Evolutionary conservation across 148 eudicot genomes (phyloP).

Genomic region (Fagopyrum esculentum): DNA sequence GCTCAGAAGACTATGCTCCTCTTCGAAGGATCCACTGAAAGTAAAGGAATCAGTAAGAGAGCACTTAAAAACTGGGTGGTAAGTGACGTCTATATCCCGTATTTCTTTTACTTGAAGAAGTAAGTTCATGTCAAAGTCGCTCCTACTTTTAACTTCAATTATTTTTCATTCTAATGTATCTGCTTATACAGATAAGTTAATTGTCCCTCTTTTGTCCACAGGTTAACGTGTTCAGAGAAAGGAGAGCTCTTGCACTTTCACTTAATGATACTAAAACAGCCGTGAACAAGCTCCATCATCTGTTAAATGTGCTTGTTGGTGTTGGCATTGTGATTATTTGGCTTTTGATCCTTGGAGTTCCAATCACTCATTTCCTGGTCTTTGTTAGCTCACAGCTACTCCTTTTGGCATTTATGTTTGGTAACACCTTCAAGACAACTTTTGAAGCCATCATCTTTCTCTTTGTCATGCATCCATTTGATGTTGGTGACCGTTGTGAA

Average conservation of each 20-base stretch:
- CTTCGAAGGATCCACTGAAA: slow-evolving; percentile 59
- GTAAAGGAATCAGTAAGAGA: slow-evolving; percentile 67
- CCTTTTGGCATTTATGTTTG: slow-evolving; percentile 51
- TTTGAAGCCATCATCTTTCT: slow-evolving; percentile 80
- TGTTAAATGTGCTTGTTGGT: slow-evolving; percentile 47
- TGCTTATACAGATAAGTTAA: too few species aligned
- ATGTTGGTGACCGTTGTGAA: slow-evolving; percentile 62
- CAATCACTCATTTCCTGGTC: slow-evolving; percentile 49
- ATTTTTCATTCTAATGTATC: too few species aligned
- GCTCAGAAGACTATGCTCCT: slow-evolving; percentile 45
- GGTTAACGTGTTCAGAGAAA: slow-evolving; percentile 71
- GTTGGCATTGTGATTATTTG: slow-evolving; percentile 42
- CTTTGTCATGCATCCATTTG: slow-evolving; percentile 64
- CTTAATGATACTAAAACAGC: slow-evolving; percentile 86
- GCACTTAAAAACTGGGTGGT: slow-evolving; percentile 93
- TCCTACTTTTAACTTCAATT: too few species aligned
- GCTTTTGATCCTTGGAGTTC: slow-evolving; percentile 63
- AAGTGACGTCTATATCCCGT: slow-evolving; percentile 9
- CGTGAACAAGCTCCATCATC: slow-evolving; percentile 63
- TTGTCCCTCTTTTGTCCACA: slow-evolving; percentile 12
- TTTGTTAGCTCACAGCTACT: slow-evolving; percentile 60
- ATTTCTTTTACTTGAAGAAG: too few species aligned
- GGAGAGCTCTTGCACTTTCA: slow-evolving; percentile 76
- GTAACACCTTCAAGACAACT: slow-evolving; percentile 74
- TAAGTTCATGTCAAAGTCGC: too few species aligned